Base-by-base conservation (phyloP, 257 asterid genomes). In the Mentha longifolia region DNA sequence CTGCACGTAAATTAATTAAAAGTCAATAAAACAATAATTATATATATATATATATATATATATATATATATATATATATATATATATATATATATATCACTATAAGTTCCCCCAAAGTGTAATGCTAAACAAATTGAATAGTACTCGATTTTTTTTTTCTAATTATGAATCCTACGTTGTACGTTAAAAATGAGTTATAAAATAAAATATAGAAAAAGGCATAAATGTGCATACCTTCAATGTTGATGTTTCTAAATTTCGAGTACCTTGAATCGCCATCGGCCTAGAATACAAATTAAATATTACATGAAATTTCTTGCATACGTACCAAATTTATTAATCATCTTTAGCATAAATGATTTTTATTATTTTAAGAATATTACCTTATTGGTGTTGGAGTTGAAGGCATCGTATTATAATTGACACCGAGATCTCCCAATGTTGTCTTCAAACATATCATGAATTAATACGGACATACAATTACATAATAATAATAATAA, bases 361-460 rank as follows among this genome's bases (percentile, higher is more conserved):
- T 55, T 50, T 1, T 50, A n/a, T 1, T 7, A 28, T 10, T 13
- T 50, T 50, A 9, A 3, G 0, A 3, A 17, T 6, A 46, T 67
- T 49, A 69, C 78, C 80, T 63, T 28, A 46, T 43, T 0, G 76
- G 68, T 17, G 52, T 4, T 2, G 70, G 31, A 46, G 11, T 25
- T 43, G 37, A 58, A 2, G 22, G 61, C 68, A 14, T 52, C 63
- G 33, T 16, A 31, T 65, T 37, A 35, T 12, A 20, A 52, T 54
- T 30, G 65, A 54, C 37, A 51, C 43, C 14, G 6, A 31, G 8
- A 7, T 51, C 54, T 39, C 17, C 77, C 28, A 25, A 64, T 7
- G 64, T 69, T 33, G 31, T 22, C 63, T 71, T 16, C 35, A 1
- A 49, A 35, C 14, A n/a, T 6, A 49, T 14, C 3, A 10, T 42